phyloP scores from a whole-genome alignment of 2,329 filamentous ascomycete genomes.

The Huntiella bhutanensis region DNA sequence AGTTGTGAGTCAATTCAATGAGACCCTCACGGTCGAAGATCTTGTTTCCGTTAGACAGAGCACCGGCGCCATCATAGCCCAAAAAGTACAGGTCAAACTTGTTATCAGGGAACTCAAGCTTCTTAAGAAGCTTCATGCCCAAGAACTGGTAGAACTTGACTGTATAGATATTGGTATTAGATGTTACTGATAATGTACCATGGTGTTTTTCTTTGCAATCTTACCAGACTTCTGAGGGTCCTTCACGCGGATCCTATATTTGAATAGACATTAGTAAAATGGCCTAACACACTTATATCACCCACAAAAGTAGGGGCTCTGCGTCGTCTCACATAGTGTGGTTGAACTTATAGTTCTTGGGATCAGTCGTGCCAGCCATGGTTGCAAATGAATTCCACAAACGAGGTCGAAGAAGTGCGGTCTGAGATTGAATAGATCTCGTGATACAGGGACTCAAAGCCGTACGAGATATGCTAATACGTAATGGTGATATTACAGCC shows the following conservation, averaged over 20 bases:
- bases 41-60: constrained; percentile 53
- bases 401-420: too few species aligned
- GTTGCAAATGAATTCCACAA: constrained; percentile 19
- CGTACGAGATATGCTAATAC: neutral
- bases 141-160: constrained; percentile 91
- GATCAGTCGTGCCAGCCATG: constrained; percentile 54
- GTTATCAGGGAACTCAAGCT: constrained; percentile 63
- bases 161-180: constrained; percentile 16
- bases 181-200: neutral
- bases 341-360: constrained; percentile 64
- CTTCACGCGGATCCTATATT: constrained; percentile 68
- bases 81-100: constrained; percentile 96
- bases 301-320: neutral
- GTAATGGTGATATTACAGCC: neutral
- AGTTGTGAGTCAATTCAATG: constrained; percentile 68
- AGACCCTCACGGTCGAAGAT: constrained; percentile 71
- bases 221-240: constrained; percentile 65
- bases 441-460: neutral
- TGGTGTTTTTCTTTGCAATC: constrained; percentile 12
- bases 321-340: constrained; percentile 53
- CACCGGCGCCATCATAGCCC: constrained; percentile 61
- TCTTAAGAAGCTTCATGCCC: constrained; percentile 67
- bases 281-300: neutral
- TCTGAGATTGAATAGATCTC: too few species aligned
- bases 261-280: neutral